phyloP scores from a whole-genome alignment of 805 yeast species.

The Maudiozyma serrabonitensis region DNA sequence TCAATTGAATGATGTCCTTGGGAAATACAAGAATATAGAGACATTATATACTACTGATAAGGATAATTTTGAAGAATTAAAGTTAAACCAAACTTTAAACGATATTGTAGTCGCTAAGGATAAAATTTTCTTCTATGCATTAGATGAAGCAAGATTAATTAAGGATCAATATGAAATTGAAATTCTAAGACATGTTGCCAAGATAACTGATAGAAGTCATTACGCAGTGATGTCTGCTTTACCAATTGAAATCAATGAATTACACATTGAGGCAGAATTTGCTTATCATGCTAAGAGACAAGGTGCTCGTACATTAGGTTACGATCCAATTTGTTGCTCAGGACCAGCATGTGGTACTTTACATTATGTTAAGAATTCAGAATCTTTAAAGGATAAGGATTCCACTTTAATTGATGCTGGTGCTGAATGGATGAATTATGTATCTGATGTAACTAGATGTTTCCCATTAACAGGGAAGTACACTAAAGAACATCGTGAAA shows the following conservation, averaged over 20 bases:
- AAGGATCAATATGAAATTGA: constrained; percentile 78
- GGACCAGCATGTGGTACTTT: constrained; percentile 87
- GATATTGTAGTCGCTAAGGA: constrained; percentile 34
- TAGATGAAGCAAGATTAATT: constrained; percentile 79
- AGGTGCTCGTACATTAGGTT: constrained; percentile 81
- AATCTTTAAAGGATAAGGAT: constrained; percentile 43
- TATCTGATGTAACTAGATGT: constrained; percentile 89
- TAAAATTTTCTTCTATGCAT: constrained; percentile 50
- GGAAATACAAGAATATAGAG: constrained; percentile 19
- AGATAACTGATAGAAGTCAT: constrained; percentile 81
- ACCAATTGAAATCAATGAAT: constrained; percentile 79
- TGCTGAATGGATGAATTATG: constrained; percentile 91
- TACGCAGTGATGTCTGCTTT: constrained; percentile 85
- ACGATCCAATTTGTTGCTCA: constrained; percentile 93
- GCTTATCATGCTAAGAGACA: constrained; percentile 88
- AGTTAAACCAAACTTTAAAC: neutral
- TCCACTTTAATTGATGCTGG: constrained; percentile 90
- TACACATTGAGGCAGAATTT: constrained; percentile 93
- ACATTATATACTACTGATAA: constrained; percentile 43
- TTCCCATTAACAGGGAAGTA: constrained; percentile 89
- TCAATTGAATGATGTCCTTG: constrained; percentile 36
- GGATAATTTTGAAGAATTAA: constrained; percentile 33
- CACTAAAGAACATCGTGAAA: constrained; percentile 76
- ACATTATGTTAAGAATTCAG: constrained; percentile 81
- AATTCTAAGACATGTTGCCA: constrained; percentile 69